Evolutionary conservation across 2,329 filamentous ascomycete genomes (phyloP).

Genomic region (Zymoseptoria pseudotritici): DNA sequence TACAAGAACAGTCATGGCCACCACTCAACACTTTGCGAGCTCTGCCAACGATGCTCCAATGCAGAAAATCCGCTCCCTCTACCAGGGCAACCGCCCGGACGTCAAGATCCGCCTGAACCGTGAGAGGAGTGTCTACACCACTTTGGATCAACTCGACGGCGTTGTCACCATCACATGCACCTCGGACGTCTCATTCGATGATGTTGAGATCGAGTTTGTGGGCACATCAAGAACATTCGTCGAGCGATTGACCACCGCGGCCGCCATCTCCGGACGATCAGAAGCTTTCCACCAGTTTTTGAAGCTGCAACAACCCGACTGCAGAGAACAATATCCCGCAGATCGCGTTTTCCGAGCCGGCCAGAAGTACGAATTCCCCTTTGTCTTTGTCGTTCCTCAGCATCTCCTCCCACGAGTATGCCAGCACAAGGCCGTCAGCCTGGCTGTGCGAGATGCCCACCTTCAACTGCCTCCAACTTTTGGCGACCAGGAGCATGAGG

Average conservation of each 20-base stretch:
- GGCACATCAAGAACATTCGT: conserved; percentile 48
- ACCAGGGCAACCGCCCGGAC: conserved; percentile 30
- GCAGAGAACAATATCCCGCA: conserved; percentile 46
- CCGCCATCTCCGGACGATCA: conserved; percentile 46
- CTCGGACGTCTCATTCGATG: conserved; percentile 50
- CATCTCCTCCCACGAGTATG: conserved; percentile 54
- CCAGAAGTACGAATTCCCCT: conserved; percentile 52
- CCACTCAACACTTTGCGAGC: conserved; percentile 2
- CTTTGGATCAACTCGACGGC: conserved; percentile 51
- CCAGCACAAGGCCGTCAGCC: conserved; percentile 45
- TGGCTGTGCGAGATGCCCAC: conserved; percentile 49
- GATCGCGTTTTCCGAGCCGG: conserved; percentile 49
- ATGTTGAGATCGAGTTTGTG: conserved; percentile 51
- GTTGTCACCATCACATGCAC: conserved; percentile 43
- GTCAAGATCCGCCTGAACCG: conserved; percentile 38
- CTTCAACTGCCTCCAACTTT: conserved; percentile 54
- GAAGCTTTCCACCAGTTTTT: conserved; percentile 55
- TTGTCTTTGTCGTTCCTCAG: conserved; percentile 56
- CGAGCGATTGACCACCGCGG: conserved; percentile 46
- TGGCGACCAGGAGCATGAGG: conserved; percentile 40
- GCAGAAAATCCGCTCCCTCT: conserved; percentile 21
- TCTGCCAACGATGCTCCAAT: conserved; percentile 14
- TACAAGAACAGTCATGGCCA: background rate
- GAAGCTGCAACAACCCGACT: conserved; percentile 54
- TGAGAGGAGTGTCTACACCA: conserved; percentile 44